Evolutionary conservation across 1,139 yeast genomes (phyloP), one percentile per base, ranked within the genome.

Genomic region (Kodamaea sp.): DNA sequence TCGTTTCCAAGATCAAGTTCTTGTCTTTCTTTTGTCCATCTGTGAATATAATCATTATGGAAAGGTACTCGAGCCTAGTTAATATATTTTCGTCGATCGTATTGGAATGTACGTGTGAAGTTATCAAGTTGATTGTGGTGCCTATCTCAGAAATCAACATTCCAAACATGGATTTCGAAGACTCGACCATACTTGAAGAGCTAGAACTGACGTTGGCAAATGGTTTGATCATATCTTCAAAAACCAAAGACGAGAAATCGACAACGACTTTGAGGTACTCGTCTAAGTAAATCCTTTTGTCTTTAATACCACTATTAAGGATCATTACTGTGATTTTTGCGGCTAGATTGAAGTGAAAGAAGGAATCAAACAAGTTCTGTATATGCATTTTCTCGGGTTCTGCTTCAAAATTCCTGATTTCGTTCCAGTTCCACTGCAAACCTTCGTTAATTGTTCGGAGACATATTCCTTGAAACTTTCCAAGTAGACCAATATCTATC

Each of bases 51-150:
- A 68, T 46, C 32, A 55, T 55, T 5, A 68, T 48, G 3, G 73
- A 51, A 26, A 75, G 48, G 44, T 74, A 79, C 41, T 79, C 85
- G 19, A 79, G 48, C 34, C 69, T 68, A 0, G 83, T 76, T 16
- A 78, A 46, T 1, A 67, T 45, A 2, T 60, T 63, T 33, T 79
- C 85, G 29, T 71, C 74, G 6, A 71, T 41, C 4, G 57, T 55
- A 37, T 50, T 53, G 9, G 30, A 35, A 15, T 37, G 41, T 21
- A 48, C 46, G 37, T 41, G 51, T 29, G 36, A 37, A 36, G 33
- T 20, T 3, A 42, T n/a, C 32, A 35, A 26, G 13, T 31, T 34
- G 15, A 35, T 7, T 6, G 37, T 24, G 4, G 29, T 19, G 5
- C 34, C 26, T 14, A 41, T n/a, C 9, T 39, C 42, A 7, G 33